These are phyloP conservation scores for Naganishia antarctica DNA, from an alignment of 768 basidiomycete genomes.

Conservation along the genomic window DNA sequence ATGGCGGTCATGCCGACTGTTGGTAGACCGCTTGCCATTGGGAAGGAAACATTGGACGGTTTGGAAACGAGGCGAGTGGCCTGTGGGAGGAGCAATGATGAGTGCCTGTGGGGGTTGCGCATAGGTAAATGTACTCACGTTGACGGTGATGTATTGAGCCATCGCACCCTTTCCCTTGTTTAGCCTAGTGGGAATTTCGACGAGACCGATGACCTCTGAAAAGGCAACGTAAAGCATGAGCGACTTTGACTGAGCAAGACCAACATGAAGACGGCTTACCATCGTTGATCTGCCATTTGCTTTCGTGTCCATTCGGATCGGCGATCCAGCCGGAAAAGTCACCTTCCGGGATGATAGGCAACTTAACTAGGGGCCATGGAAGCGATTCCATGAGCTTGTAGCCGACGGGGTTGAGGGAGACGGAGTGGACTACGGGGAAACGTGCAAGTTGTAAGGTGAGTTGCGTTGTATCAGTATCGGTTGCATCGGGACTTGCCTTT, in stretches of 20 bases:
- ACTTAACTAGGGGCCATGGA: slow-evolving; percentile 53
- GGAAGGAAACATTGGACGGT: slow-evolving; percentile 57
- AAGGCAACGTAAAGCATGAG: background rate
- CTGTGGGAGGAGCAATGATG: background rate
- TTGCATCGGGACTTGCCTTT: slow-evolving; percentile 40
- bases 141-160: slow-evolving; percentile 23
- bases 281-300: slow-evolving; percentile 15
- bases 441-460: too few species aligned
- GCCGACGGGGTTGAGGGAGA: slow-evolving; percentile 27
- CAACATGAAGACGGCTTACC: background rate
- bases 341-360: slow-evolving; percentile 59
- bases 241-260: background rate
- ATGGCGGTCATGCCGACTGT: slow-evolving; percentile 59
- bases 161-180: slow-evolving; percentile 25
- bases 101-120: background rate
- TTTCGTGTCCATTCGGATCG: slow-evolving; percentile 53
- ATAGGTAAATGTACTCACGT: slow-evolving; percentile 26
- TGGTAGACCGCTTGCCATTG: slow-evolving; percentile 60
- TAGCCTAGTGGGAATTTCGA: slow-evolving; percentile 14
- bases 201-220: slow-evolving; percentile 20
- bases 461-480: too few species aligned
- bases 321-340: slow-evolving; percentile 64
- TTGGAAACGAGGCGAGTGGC: slow-evolving; percentile 47
- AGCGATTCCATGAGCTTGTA: slow-evolving; percentile 35
- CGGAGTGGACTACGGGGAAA: slow-evolving; percentile 10